These are phyloP conservation scores for Pseudocercospora fijiensis DNA, from an alignment of 2,329 filamentous ascomycete species.

Conservation along the genomic window DNA sequence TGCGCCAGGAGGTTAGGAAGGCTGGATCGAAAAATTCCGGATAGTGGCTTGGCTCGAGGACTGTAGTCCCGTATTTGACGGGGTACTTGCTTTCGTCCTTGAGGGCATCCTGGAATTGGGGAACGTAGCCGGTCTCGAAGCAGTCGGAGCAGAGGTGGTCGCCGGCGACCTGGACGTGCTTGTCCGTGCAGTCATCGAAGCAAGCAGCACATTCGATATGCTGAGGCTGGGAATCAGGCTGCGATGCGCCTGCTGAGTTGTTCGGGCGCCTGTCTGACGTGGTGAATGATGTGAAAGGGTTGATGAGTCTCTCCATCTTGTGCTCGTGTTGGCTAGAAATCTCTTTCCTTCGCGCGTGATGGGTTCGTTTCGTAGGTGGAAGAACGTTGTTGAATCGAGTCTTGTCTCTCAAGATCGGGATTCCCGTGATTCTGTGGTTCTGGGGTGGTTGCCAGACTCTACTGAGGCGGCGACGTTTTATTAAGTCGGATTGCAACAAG, in stretches of 20 bases:
- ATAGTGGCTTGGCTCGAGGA: background rate
- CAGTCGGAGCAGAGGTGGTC: slow-evolving; percentile 4
- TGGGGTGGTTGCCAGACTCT: background rate
- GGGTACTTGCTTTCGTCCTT: slow-evolving; percentile 10
- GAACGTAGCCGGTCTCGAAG: slow-evolving; percentile 6
- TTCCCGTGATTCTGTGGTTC: background rate
- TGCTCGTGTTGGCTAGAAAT: background rate
- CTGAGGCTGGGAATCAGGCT: background rate
- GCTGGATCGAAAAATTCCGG: background rate
- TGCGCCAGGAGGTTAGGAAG: background rate
- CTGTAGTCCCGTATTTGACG: background rate
- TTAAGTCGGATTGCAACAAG: background rate
- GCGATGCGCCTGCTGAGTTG: no score
- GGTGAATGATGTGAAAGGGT: background rate
- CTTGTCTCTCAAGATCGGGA: background rate
- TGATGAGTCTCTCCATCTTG: background rate
- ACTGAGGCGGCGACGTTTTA: background rate
- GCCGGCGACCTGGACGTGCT: background rate
- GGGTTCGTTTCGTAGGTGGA: background rate
- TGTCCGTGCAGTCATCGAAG: background rate
- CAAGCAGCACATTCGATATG: slow-evolving; percentile 3
- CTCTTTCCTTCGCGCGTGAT: background rate
- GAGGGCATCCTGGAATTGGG: slow-evolving; percentile 9
- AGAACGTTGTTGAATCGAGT: background rate
- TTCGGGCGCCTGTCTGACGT: no score